These are phyloP conservation scores for Podaxis mareebaensis DNA, from an alignment of 768 basidiomycete genomes.

Conservation along the genomic window DNA sequence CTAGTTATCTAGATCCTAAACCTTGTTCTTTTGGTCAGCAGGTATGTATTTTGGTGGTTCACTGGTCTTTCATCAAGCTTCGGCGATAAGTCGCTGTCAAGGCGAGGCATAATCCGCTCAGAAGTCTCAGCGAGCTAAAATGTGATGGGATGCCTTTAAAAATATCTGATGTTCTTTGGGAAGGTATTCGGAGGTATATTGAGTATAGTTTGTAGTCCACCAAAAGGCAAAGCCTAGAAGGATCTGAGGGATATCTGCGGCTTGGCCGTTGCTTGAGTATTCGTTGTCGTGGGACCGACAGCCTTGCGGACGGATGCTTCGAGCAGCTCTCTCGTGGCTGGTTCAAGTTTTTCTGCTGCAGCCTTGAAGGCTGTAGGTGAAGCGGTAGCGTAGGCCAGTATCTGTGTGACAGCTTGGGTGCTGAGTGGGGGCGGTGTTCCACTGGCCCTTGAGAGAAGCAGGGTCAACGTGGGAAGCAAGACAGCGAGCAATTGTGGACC, in stretches of 20 bases:
- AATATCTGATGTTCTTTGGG: no score
- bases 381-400: constrained; percentile 70
- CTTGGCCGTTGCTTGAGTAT: constrained; percentile 43
- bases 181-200: no score
- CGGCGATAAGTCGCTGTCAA: no score
- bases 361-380: constrained; percentile 84
- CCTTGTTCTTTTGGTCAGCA: no score
- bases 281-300: constrained; percentile 42
- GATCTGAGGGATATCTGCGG: constrained; percentile 80
- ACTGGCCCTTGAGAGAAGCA: constrained; percentile 52
- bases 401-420: constrained; percentile 59
- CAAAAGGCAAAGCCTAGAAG: constrained; percentile 43
- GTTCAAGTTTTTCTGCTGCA: constrained; percentile 68
- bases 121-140: no score
- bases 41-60: no score
- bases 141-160: no score
- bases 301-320: constrained; percentile 81
- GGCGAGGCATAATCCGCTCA: no score
- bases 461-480: constrained; percentile 71
- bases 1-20: no score
- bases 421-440: constrained; percentile 51
- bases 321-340: constrained; percentile 55
- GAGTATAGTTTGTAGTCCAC: no score
- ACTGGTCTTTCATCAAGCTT: no score
- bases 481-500: constrained; percentile 70